Percentiles rank a stretch among this genome's conserved stretches.
These are phyloP conservation scores for Lecanicillium sp. DNA, from an alignment of 2,329 filamentous ascomycete genomes.

Conservation along the genomic window DNA sequence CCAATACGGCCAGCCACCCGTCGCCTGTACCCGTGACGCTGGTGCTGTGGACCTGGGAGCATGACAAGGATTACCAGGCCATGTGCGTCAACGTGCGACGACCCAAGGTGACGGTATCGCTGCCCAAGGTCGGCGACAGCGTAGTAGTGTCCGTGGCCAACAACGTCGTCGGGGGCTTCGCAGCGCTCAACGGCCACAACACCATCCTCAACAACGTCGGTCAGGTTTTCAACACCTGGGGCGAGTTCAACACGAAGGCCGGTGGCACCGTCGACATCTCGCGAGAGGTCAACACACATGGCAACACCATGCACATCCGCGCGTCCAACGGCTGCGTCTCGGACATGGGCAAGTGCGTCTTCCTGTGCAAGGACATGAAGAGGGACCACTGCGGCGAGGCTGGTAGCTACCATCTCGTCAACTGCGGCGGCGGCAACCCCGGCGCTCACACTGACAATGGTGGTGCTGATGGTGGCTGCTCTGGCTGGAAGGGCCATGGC, in stretches of 20 bases:
- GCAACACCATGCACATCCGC: constrained; percentile 28
- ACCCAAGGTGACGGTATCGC: constrained; percentile 30
- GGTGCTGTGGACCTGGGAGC: constrained; percentile 21
- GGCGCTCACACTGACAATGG: constrained; percentile 2
- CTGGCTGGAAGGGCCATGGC: not conserved
- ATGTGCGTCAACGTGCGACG: constrained; percentile 23
- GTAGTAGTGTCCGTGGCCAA: constrained; percentile 32
- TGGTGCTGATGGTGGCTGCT: not conserved
- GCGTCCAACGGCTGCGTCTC: constrained; percentile 31
- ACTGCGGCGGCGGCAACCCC: constrained; percentile 22
- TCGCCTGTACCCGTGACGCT: constrained; percentile 18
- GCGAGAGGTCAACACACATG: constrained; percentile 36
- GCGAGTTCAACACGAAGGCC: constrained; percentile 33
- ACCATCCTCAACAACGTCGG: constrained; percentile 28
- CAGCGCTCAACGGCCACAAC: constrained; percentile 26
- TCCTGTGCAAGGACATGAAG: constrained; percentile 29
- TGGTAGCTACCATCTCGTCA: constrained; percentile 31
- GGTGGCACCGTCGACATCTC: constrained; percentile 36
- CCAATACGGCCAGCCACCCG: constrained; percentile 18
- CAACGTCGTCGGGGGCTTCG: constrained; percentile 32
- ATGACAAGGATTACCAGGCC: constrained; percentile 17
- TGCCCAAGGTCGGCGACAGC: constrained; percentile 26
- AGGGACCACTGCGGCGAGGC: constrained; percentile 25
- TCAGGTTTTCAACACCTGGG: constrained; percentile 37
- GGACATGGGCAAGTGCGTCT: constrained; percentile 36